Percentiles rank a stretch among this genome's conserved stretches.
Conservation (phyloP, 129 eudicot genomes). For the Artemisia tridentata region DNA sequence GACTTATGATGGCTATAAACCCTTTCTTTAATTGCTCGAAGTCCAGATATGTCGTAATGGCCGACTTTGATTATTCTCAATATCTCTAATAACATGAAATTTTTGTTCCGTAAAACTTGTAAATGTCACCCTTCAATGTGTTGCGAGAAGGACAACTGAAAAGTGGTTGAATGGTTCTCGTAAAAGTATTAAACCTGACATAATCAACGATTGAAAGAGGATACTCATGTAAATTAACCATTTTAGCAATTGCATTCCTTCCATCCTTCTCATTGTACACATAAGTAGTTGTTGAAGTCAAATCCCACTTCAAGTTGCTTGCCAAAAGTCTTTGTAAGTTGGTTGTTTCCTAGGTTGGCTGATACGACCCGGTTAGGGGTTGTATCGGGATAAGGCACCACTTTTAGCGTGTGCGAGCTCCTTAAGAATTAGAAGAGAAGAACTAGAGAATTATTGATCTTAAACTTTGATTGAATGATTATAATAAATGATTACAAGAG, state of each 20-base stretch:
- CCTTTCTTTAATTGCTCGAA: neutral
- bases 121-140: neutral
- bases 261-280: neutral
- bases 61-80: neutral
- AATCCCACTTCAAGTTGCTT: neutral
- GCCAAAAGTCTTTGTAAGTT: neutral
- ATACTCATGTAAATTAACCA: conserved; percentile 1
- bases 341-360: neutral
- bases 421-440: no score
- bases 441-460: no score
- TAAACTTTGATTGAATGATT: no score
- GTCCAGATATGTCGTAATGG: conserved; percentile 4
- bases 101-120: neutral
- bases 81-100: neutral
- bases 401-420: no score
- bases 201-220: conserved; percentile 3
- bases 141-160: neutral
- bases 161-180: neutral
- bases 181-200: neutral
- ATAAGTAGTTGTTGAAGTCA: neutral
- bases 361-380: no score
- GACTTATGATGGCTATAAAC: neutral
- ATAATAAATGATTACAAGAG: no score
- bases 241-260: neutral
- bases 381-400: no score